Percentiles rank a stretch among this genome's conserved stretches.
Evolutionary conservation across 2,329 filamentous ascomycete genomes (phyloP).

Genomic region (Cordyceps fumosorosea): DNA sequence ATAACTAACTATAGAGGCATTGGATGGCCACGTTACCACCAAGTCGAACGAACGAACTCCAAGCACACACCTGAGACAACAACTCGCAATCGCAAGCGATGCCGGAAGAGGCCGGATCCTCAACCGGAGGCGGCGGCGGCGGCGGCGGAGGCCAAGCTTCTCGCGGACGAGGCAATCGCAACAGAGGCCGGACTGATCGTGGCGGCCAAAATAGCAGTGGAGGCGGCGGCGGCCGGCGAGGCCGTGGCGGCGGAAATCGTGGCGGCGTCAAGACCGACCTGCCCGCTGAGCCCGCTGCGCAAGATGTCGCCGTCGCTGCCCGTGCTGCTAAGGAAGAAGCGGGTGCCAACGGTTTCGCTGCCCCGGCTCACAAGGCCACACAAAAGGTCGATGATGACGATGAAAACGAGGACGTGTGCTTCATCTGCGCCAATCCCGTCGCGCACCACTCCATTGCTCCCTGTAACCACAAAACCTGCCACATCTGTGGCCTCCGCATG

Average conservation of each 20-base stretch:
- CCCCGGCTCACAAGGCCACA: conserved; percentile 20
- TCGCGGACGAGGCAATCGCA: conserved; percentile 9
- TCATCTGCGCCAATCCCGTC: conserved; percentile 91
- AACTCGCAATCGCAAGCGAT: conserved; percentile 1
- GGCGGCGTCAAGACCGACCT: conserved; percentile 17
- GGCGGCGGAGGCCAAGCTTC: conserved; percentile 3
- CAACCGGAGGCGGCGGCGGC: conserved; percentile 1
- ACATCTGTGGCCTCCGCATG: conserved; percentile 89
- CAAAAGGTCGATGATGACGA: conserved; percentile 33
- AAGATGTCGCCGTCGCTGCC: conserved; percentile 25
- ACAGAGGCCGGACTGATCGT: conserved; percentile 2
- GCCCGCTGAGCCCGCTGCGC: conserved; percentile 25
- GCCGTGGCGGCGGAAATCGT: conserved; percentile 24
- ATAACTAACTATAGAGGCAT: not conserved
- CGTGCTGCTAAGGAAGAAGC: conserved; percentile 29
- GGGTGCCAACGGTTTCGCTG: conserved; percentile 17
- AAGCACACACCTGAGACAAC: not conserved
- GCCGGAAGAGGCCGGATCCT: conserved; percentile 6
- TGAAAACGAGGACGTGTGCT: conserved; percentile 70
- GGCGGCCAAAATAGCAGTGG: conserved; percentile 13
- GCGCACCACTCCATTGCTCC: conserved; percentile 83
- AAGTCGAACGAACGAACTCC: not conserved
- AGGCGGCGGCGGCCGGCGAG: conserved; percentile 29
- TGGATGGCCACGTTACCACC: not conserved
- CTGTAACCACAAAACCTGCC: conserved; percentile 94